Evolutionary conservation across 2,329 filamentous ascomycete species (phyloP).

Genomic region (Colletotrichum incanum): DNA sequence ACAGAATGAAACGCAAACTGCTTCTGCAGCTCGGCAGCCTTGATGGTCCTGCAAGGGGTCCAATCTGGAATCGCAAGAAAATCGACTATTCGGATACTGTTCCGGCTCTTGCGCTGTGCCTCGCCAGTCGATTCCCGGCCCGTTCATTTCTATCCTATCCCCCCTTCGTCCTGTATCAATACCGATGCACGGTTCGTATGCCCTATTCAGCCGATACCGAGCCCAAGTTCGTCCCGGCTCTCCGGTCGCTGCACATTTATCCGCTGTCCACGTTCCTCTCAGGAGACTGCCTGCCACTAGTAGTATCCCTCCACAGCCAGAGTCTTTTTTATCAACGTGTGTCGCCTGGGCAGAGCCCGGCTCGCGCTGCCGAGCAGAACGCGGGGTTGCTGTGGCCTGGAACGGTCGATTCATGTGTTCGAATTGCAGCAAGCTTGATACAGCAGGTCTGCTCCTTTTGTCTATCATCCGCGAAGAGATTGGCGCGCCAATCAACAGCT

Average conservation of each 20-base stretch:
- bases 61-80: slow-evolving; percentile 8
- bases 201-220: slow-evolving; percentile 20
- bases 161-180: not conserved
- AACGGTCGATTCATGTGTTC: slow-evolving; percentile 21
- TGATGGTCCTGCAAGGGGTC: slow-evolving; percentile 29
- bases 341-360: slow-evolving; percentile 7
- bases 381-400: slow-evolving; percentile 6
- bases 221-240: slow-evolving; percentile 45
- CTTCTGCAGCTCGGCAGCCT: slow-evolving; percentile 25
- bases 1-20: slow-evolving; percentile 26
- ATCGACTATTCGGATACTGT: slow-evolving; percentile 23
- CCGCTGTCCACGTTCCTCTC: slow-evolving; percentile 29
- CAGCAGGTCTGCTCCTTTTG: not conserved
- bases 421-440: slow-evolving; percentile 23
- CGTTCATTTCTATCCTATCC: not conserved
- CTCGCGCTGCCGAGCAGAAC: slow-evolving; percentile 6
- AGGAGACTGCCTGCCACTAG: not conserved
- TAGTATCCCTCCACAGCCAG: not conserved
- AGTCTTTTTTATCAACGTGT: slow-evolving; percentile 16
- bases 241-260: slow-evolving; percentile 48
- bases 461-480: not conserved
- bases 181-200: not conserved
- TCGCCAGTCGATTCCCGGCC: not conserved
- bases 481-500: slow-evolving; percentile 9
- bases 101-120: slow-evolving; percentile 16